Evolutionary conservation across 2,329 filamentous ascomycete species (phyloP), one percentile per base, ranked within the genome.

Genomic region (Colletotrichum lentis): DNA sequence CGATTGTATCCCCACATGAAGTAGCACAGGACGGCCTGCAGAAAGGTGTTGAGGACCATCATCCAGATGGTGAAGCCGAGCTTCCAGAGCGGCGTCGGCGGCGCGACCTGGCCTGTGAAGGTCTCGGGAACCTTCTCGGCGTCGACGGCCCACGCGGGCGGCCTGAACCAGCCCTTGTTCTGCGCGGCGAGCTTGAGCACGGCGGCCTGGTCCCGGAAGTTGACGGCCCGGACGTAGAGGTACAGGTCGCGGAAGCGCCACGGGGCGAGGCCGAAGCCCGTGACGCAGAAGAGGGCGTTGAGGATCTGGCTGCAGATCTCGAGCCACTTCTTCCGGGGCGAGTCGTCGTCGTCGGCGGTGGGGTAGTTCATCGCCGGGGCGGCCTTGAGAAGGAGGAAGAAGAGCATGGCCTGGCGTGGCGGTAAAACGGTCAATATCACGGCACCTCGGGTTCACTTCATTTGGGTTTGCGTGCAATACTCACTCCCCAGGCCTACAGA

Each of bases 211-310:
- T 74, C 31, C 39, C 69, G 69, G 53, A 72, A 72, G 46, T 71
- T 54, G 14, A 55, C 68, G 53, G 71, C 72, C 2, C 69, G 70
- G 22, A 71, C 58, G 46, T 70, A 74, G 31, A 46, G 50, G 41
- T 72, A 72, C 18, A 71, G 44, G 18, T 72, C 71, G 43, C 71
- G 71, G 52, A 72, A 72, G 5, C 71, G 71, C 93, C 93, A 97
- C 0, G 93, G 93, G 1, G 91, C 90, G 8, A 96, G 84, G 0
- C 93, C 93, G 72, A 96, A 95, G 0, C 90, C 93, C 0, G 92
- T 94, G 3, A 96, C 89, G 78, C 92, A 96, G 84, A 97, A 97
- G 1, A 97, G 85, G 0, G 86, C 91, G 74, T 94, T 96, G 41
- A 71, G 62, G 59, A 71, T 69, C 59, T 71, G 69, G 24, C 62